A percentile compares a stretch with the other conserved stretches of the same genome.
Conservation (phyloP, 2,329 filamentous ascomycete genomes). For the Thelonectria olida region DNA sequence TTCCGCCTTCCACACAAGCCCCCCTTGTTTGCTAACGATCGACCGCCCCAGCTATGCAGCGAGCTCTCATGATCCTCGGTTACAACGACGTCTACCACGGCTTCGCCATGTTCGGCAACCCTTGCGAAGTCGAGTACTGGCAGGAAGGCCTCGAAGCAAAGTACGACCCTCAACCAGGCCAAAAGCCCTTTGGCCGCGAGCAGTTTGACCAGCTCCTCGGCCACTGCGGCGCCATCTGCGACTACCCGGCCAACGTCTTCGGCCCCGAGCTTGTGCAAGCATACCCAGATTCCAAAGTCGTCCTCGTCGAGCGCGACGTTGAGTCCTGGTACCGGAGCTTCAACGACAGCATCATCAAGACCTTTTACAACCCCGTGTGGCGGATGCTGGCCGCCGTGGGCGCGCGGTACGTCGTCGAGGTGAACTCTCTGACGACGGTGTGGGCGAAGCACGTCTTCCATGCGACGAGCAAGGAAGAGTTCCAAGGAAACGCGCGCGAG, state of each 20-base stretch:
- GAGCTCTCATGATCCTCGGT: constrained; percentile 19
- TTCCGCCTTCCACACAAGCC: too few relatives aligned
- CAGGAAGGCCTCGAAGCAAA: constrained; percentile 6
- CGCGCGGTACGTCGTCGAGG: neutral
- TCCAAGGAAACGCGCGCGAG: neutral
- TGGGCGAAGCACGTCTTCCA: constrained; percentile 12
- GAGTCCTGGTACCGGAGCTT: constrained; percentile 28
- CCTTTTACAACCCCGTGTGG: constrained; percentile 13
- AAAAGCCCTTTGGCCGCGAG: neutral
- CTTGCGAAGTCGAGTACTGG: constrained; percentile 12
- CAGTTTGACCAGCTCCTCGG: constrained; percentile 25
- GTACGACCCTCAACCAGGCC: constrained; percentile 1
- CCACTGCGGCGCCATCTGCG: constrained; percentile 22
- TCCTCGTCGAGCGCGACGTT: constrained; percentile 26
- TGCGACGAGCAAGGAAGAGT: neutral
- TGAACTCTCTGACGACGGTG: neutral
- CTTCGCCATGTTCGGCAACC: constrained; percentile 18
- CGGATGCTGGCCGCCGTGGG: constrained; percentile 1
- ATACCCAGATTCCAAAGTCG: constrained; percentile 28
- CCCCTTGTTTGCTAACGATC: neutral
- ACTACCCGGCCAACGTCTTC: constrained; percentile 25
- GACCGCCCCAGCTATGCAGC: constrained; percentile 4
- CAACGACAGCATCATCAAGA: constrained; percentile 16
- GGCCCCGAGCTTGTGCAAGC: constrained; percentile 25
- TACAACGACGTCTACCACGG: constrained; percentile 23